Evolutionary conservation across 305 asterid genomes (phyloP), one percentile per base, ranked within the genome.

Genomic region (Fraxinus greggii): DNA sequence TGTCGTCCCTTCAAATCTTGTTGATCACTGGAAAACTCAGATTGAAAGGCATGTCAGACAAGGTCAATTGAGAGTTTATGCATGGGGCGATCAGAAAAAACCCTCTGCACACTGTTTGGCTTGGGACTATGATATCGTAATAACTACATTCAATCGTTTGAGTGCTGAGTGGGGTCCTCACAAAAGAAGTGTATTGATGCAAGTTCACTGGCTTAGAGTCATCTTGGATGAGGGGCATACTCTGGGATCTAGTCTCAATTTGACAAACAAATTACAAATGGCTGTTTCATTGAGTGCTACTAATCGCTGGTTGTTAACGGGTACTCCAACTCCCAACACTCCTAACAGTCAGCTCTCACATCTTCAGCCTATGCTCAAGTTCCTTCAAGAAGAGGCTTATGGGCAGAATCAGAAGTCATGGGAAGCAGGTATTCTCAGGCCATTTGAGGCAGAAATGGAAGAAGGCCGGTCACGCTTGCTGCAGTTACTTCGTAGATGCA

Each of bases 171-270:
- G 99, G 99, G 81, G 87, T 80, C 99, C 95, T 65, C 92, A 83
- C 75, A 90, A 89, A 84, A 89, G 91, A 87, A 96, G 99, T 86
- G 93, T 86, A 45, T 82, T 96, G 86, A 90, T 91, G 97, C 98
- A 93, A 89, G 95, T 96, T 79, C 98, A 96, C 80, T 96, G 99
- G 99, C 94, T 94, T 73, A 90, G 99, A 87, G 84, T 96, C 76
- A 87, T 96, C 85, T 86, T 94, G 89, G 99, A 96, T 87, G 99
- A 96, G 90, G 99, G 99, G 83, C 99, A 96, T 82, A 94, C 99
- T 75, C 97, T 96, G 86, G 98, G 99, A 77, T 91, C 97, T 72
- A 96, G 99, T 86, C 92, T 96, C 83, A 90, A 29, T 84, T 79
- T 96, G 91, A 96, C 98, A 79, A 96, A 96, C 90, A 96, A 96